A percentile compares a stretch with the other conserved stretches of the same genome.
These are phyloP conservation scores for Ambrosiella beaveri DNA, from an alignment of 2,329 filamentous ascomycete species.

Conservation along the genomic window DNA sequence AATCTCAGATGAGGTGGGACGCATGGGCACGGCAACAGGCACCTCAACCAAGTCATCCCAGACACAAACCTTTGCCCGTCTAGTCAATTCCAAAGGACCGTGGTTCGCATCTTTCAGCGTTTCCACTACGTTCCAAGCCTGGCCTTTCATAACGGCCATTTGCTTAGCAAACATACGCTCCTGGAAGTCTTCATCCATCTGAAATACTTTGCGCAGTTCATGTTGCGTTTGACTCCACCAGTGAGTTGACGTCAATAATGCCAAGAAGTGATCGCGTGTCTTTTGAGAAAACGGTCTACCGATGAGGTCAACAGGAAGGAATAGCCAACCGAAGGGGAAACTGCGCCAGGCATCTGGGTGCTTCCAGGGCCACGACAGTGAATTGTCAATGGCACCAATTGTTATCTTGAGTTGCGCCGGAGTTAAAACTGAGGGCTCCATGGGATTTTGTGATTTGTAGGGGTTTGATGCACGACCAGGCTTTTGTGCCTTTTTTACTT, in stretches of 20 bases:
- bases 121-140: conserved; percentile 98
- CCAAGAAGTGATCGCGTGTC: conserved; percentile 88
- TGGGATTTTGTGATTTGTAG: conserved; percentile 65
- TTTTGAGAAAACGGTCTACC: conserved; percentile 90
- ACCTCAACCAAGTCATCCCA: conserved; percentile 98
- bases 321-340: conserved; percentile 97
- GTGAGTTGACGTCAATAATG: conserved; percentile 76
- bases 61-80: conserved; percentile 79
- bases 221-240: conserved; percentile 96
- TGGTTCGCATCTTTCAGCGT: conserved; percentile 86
- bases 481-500: conserved; percentile 23
- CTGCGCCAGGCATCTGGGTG: conserved; percentile 82
- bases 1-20: conserved; percentile 69
- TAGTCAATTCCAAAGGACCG: conserved; percentile 80
- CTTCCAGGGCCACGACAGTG: conserved; percentile 97
- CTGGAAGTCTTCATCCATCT: conserved; percentile 87
- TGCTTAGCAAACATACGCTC: conserved; percentile 98
- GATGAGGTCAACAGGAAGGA: conserved; percentile 88
- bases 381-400: conserved; percentile 93
- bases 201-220: conserved; percentile 71
- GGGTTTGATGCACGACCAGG: conserved; percentile 37
- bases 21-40: conserved; percentile 81
- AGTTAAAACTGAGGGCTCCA: conserved; percentile 47
- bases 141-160: conserved; percentile 97
- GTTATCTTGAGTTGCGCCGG: conserved; percentile 41